phyloP scores from a whole-genome alignment of 345 rosid species.

The Euphorbia tirucalli region DNA sequence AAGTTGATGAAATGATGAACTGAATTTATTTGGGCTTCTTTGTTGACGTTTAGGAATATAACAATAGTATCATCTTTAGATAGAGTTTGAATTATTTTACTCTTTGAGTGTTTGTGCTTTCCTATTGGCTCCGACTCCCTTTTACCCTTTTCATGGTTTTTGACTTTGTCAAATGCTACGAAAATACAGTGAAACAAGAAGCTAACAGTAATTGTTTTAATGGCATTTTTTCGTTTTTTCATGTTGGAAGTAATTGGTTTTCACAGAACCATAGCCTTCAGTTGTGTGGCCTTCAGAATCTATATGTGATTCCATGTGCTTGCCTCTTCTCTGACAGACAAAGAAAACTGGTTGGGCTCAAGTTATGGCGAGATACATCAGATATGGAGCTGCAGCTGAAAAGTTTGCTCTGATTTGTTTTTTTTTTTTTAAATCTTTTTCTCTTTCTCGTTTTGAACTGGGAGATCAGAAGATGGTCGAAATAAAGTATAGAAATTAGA shows the following conservation, averaged over 20 bases:
- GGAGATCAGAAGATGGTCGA: not conserved
- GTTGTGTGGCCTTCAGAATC: not conserved
- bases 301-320: not conserved
- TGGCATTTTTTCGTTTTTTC: no score
- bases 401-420: not conserved
- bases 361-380: not conserved
- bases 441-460: not conserved
- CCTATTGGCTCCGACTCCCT: not conserved
- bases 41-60: not conserved
- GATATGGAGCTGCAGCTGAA: not conserved
- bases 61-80: not conserved
- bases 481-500: not conserved
- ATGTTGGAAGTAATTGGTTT: not conserved
- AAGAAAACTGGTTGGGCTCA: not conserved
- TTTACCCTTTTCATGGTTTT: not conserved
- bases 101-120: no score
- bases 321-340: not conserved
- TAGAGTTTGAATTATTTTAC: not conserved
- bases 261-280: not conserved
- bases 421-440: not conserved
- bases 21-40: not conserved
- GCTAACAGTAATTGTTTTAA: no score
- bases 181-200: no score
- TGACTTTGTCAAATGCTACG: not conserved
- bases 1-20: not conserved